A percentile compares a stretch with the other conserved stretches of the same genome.
phyloP scores from a whole-genome alignment of 345 rosid genomes.

The Brassica incana region DNA sequence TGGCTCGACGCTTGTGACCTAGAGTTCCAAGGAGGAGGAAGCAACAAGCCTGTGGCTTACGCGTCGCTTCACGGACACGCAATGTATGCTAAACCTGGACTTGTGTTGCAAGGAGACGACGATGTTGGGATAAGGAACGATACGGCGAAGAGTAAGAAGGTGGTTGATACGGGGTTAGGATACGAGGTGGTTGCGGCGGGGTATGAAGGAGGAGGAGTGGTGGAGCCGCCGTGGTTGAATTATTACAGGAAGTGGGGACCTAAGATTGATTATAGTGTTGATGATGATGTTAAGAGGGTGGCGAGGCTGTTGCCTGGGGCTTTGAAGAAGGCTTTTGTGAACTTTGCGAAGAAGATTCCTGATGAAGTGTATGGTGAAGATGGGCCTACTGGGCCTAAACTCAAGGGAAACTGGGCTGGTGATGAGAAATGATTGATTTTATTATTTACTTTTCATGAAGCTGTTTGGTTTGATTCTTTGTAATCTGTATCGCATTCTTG shows the following conservation, averaged over 20 bases:
- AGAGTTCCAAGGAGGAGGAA: slow-evolving; percentile 52
- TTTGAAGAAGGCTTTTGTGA: slow-evolving; percentile 54
- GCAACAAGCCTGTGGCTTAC: slow-evolving; percentile 57
- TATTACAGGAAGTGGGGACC: slow-evolving; percentile 83
- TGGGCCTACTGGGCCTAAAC: slow-evolving; percentile 86
- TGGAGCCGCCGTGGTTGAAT: slow-evolving; percentile 68
- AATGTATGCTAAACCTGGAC: slow-evolving; percentile 69
- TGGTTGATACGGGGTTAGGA: slow-evolving; percentile 46
- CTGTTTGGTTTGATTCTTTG: slow-evolving; percentile 14
- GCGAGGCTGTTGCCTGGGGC: slow-evolving; percentile 48
- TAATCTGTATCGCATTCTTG: background rate
- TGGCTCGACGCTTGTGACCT: slow-evolving; percentile 71
- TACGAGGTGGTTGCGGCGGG: slow-evolving; percentile 58
- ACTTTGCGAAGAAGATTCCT: slow-evolving; percentile 52
- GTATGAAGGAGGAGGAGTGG: slow-evolving; percentile 40
- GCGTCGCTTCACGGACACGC: slow-evolving; percentile 82
- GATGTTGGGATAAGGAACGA: slow-evolving; percentile 72
- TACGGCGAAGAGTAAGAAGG: slow-evolving; percentile 55
- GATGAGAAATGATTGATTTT: slow-evolving; percentile 52
- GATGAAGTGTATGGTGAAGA: slow-evolving; percentile 66
- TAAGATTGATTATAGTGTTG: slow-evolving; percentile 52
- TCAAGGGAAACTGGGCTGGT: slow-evolving; percentile 59
- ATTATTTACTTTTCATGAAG: background rate
- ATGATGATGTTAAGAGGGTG: slow-evolving; percentile 43
- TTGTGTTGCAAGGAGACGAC: slow-evolving; percentile 69